Evolutionary conservation across 2,329 filamentous ascomycete species (phyloP).

Genomic region (Chalaropsis thielavioides): DNA sequence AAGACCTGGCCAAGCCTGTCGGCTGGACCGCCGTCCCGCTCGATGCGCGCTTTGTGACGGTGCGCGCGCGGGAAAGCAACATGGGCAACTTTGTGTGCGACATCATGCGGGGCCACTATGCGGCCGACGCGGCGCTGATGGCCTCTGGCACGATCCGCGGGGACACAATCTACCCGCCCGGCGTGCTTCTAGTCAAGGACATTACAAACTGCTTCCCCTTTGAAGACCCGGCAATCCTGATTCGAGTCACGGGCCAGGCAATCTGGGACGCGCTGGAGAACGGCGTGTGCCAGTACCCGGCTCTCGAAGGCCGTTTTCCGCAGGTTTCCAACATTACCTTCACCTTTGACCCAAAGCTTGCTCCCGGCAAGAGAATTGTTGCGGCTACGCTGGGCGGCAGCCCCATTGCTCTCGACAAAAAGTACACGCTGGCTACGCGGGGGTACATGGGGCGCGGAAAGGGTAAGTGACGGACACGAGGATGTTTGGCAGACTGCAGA

Average conservation of each 20-base stretch:
- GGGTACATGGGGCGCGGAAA: slow-evolving; percentile 85
- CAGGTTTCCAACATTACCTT: slow-evolving; percentile 77
- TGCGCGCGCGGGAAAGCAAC: slow-evolving; percentile 65
- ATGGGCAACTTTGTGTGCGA: slow-evolving; percentile 85
- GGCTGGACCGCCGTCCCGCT: slow-evolving; percentile 72
- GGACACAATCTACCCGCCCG: slow-evolving; percentile 76
- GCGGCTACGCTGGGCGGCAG: slow-evolving; percentile 46
- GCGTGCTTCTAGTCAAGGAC: slow-evolving; percentile 62
- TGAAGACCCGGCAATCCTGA: slow-evolving; percentile 72
- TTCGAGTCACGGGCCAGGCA: slow-evolving; percentile 55
- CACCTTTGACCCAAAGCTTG: slow-evolving; percentile 50
- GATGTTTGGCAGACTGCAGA: too few species aligned
- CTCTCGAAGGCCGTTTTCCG: slow-evolving; percentile 64
- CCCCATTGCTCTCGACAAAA: slow-evolving; percentile 45
- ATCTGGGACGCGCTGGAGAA: slow-evolving; percentile 76
- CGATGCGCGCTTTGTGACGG: slow-evolving; percentile 74
- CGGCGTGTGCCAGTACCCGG: slow-evolving; percentile 63
- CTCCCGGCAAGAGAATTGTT: slow-evolving; percentile 47
- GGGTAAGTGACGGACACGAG: slow-evolving; percentile 26
- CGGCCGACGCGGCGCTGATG: slow-evolving; percentile 70
- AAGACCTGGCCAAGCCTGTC: slow-evolving; percentile 66
- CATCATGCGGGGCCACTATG: slow-evolving; percentile 72
- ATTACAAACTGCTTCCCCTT: slow-evolving; percentile 87
- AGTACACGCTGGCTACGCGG: slow-evolving; percentile 63
- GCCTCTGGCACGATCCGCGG: slow-evolving; percentile 74